Percentiles rank a stretch among this genome's conserved stretches.
These are phyloP conservation scores for Globisporangium viniferum DNA, from an alignment of 352 stramenopile genomes.

Conservation along the genomic window DNA sequence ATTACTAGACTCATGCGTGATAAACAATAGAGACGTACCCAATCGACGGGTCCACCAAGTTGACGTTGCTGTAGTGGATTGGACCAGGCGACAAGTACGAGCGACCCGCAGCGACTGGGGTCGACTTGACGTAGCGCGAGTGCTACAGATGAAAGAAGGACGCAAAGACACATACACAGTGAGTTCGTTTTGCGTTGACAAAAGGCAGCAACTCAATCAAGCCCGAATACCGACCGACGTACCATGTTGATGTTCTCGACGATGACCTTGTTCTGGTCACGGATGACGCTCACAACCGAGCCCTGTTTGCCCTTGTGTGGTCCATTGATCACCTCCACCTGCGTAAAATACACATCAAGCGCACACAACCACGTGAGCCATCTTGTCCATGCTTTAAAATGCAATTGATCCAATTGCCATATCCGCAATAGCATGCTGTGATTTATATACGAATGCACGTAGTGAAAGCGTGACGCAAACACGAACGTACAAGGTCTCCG, in stretches of 20 bases:
- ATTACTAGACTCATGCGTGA: not conserved
- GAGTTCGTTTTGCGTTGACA: not conserved
- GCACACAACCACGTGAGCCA: not conserved
- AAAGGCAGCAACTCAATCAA: not conserved
- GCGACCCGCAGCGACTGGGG: slow-evolving; percentile 55
- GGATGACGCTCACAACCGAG: slow-evolving; percentile 66
- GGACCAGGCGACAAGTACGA: slow-evolving; percentile 79
- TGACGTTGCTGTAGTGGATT: slow-evolving; percentile 88
- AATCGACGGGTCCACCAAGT: slow-evolving; percentile 79
- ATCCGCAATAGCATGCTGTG: not conserved
- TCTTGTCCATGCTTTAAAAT: not conserved
- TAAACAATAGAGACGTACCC: slow-evolving; percentile 22
- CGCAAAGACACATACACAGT: not conserved
- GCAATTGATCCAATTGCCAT: not conserved
- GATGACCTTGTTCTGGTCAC: slow-evolving; percentile 75
- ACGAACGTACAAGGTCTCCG: slow-evolving; percentile 56
- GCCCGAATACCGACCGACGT: slow-evolving; percentile 9
- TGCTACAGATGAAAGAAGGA: slow-evolving; percentile 22
- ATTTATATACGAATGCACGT: not conserved
- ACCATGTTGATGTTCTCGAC: slow-evolving; percentile 90
- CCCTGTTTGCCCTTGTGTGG: slow-evolving; percentile 84
- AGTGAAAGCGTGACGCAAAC: not conserved
- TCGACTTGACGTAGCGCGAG: slow-evolving; percentile 83
- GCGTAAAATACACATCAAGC: not conserved
- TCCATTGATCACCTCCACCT: slow-evolving; percentile 82